A percentile compares a stretch with the other conserved stretches of the same genome.
Conservation (phyloP, 768 basidiomycete genomes). For the Xerocomellus amylosporus region DNA sequence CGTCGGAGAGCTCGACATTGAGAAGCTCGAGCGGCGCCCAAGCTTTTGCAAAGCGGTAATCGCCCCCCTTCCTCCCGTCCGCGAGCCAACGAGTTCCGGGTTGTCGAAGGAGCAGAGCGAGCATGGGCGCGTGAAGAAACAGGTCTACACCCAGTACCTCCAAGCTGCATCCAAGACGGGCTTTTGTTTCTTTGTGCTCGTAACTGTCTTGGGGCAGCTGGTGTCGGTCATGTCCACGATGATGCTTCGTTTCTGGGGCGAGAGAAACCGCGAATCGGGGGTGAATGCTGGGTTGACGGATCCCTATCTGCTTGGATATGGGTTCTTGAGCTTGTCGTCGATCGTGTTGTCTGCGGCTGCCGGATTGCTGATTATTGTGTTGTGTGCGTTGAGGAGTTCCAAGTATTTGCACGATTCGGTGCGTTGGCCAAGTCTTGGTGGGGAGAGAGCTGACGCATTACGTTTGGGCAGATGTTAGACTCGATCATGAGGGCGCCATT, state of each 20-base stretch:
- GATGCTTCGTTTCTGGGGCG: constrained; percentile 76
- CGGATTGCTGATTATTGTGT: constrained; percentile 70
- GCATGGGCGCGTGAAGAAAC: constrained; percentile 72
- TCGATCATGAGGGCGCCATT: constrained; percentile 81
- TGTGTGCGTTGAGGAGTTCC: constrained; percentile 71
- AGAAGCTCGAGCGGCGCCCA: constrained; percentile 52
- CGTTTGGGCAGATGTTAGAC: constrained; percentile 57
- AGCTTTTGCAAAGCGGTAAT: constrained; percentile 61
- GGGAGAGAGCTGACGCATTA: neutral
- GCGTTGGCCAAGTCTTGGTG: constrained; percentile 19
- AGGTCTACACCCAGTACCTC: constrained; percentile 76
- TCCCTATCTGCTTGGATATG: constrained; percentile 60
- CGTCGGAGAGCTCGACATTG: constrained; percentile 36
- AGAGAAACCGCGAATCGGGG: constrained; percentile 63
- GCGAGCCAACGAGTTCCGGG: constrained; percentile 42
- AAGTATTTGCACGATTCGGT: constrained; percentile 74
- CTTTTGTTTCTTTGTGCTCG: constrained; percentile 61
- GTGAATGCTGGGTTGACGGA: constrained; percentile 54
- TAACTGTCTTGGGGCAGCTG: constrained; percentile 54
- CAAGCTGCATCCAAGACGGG: constrained; percentile 73
- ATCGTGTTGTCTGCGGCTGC: constrained; percentile 53
- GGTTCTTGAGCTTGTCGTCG: constrained; percentile 58
- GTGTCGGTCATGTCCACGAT: constrained; percentile 58
- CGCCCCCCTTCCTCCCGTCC: constrained; percentile 38
- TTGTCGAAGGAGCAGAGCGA: constrained; percentile 69